Evolutionary conservation across 345 rosid species (phyloP).

Genomic region (Corymbia maculata): DNA sequence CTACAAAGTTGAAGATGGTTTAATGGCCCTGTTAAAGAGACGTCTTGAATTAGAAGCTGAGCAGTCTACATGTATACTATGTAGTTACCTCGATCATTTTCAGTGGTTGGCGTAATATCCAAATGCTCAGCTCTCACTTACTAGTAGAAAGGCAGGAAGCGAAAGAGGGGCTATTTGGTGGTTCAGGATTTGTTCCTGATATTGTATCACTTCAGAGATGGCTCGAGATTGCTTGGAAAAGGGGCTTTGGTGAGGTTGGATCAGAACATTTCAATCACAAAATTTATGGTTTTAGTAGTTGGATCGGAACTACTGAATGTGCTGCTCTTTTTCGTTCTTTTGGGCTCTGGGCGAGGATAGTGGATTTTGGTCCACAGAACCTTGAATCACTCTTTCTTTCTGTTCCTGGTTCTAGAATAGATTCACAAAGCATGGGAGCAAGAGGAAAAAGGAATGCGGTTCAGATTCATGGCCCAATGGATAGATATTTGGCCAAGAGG

Average conservation of each 20-base stretch:
- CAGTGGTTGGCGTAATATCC: slow-evolving; percentile 79
- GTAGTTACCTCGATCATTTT: slow-evolving; percentile 57
- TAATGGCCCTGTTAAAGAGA: slow-evolving; percentile 36
- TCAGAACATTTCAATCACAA: slow-evolving; percentile 42
- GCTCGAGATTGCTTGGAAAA: slow-evolving; percentile 82
- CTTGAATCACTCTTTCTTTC: slow-evolving; percentile 42
- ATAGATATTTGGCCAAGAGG: slow-evolving; percentile 28
- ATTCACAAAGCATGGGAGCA: background rate
- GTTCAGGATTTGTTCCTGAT: slow-evolving; percentile 66
- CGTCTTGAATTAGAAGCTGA: slow-evolving; percentile 37
- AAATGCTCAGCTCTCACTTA: slow-evolving; percentile 68
- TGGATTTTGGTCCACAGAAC: slow-evolving; percentile 67
- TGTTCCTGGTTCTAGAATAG: slow-evolving; percentile 47
- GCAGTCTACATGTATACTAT: slow-evolving; percentile 18
- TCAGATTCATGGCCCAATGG: slow-evolving; percentile 60
- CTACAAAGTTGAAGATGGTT: slow-evolving; percentile 41
- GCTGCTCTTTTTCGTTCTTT: slow-evolving; percentile 72
- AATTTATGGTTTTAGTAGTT: slow-evolving; percentile 35
- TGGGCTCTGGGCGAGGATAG: slow-evolving; percentile 59
- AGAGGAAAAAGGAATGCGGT: slow-evolving; percentile 19
- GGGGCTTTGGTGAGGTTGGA: slow-evolving; percentile 60
- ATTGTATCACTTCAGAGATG: slow-evolving; percentile 58
- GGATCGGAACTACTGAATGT: slow-evolving; percentile 79
- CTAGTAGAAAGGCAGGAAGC: slow-evolving; percentile 37
- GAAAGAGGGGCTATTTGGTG: slow-evolving; percentile 44